These are phyloP conservation scores for Chrysosporium keratinophilum DNA, from an alignment of 2,329 filamentous ascomycete species.

Conservation along the genomic window DNA sequence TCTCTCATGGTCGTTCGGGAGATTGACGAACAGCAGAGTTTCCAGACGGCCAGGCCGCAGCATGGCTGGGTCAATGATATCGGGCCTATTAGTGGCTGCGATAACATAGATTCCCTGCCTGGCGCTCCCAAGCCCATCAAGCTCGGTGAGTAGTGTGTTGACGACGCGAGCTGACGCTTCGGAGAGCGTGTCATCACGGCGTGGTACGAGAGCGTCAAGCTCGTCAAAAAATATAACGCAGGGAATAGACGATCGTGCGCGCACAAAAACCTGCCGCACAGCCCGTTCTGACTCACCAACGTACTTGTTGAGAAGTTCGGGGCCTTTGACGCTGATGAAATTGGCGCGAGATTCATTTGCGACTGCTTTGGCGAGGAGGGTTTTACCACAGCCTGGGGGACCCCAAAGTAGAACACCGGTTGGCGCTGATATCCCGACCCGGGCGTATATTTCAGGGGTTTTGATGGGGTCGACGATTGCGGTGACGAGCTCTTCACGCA, in stretches of 20 bases:
- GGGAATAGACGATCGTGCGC: constrained; percentile 73
- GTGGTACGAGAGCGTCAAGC: constrained; percentile 81
- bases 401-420: constrained; percentile 92
- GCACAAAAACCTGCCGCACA: constrained; percentile 80
- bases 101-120: constrained; percentile 86
- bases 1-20: constrained; percentile 68
- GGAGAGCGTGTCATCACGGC: constrained; percentile 64
- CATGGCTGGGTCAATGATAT: constrained; percentile 95
- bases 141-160: constrained; percentile 86
- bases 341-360: constrained; percentile 93
- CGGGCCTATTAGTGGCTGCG: constrained; percentile 85
- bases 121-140: constrained; percentile 67
- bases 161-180: constrained; percentile 84
- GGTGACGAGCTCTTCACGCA: constrained; percentile 69
- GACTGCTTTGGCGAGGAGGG: constrained; percentile 87
- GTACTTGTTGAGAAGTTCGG: constrained; percentile 93
- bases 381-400: constrained; percentile 93
- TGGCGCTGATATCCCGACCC: constrained; percentile 67
- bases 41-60: constrained; percentile 82
- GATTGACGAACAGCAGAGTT: constrained; percentile 76
- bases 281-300: constrained; percentile 93
- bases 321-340: constrained; percentile 96
- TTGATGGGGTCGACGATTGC: constrained; percentile 87
- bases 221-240: constrained; percentile 99
- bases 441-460: constrained; percentile 63